Percentiles rank a stretch among this genome's conserved stretches.
phyloP scores from a whole-genome alignment of 805 yeast species.

The Hanseniaspora mollemarum region DNA sequence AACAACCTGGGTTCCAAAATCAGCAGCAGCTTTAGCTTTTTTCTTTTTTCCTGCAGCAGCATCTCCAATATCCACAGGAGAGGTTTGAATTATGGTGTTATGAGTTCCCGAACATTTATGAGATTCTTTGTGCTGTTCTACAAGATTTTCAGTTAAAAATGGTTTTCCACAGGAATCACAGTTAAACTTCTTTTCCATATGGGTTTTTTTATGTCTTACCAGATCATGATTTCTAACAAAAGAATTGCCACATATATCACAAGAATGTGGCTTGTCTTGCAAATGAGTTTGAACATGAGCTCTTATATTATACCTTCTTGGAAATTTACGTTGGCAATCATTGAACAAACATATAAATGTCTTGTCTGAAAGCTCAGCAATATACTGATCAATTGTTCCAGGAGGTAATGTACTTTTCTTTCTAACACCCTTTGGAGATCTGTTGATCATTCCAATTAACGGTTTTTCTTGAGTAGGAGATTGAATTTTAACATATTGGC shows the following conservation, averaged over 20 bases:
- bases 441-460: conserved; percentile 15
- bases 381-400: conserved; percentile 75
- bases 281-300: conserved; percentile 95
- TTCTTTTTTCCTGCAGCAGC: not conserved
- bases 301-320: conserved; percentile 80
- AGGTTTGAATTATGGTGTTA: not conserved
- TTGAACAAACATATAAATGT: conserved; percentile 64
- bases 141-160: conserved; percentile 81
- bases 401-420: conserved; percentile 57
- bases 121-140: conserved; percentile 66
- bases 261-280: conserved; percentile 82
- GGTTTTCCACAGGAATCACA: conserved; percentile 90
- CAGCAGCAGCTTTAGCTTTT: not conserved
- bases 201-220: conserved; percentile 80
- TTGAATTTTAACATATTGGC: conserved; percentile 11
- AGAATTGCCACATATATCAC: conserved; percentile 62
- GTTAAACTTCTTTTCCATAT: conserved; percentile 53
- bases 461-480: conserved; percentile 14
- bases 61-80: not conserved
- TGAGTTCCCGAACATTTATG: conserved; percentile 53
- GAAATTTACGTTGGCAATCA: conserved; percentile 70
- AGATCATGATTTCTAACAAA: conserved; percentile 95
- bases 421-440: conserved; percentile 18
- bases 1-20: not conserved
- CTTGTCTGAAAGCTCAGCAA: conserved; percentile 70